These are phyloP conservation scores for Echeveria elegans DNA, from an alignment of 164 flowering plant species.

Conservation along the genomic window DNA sequence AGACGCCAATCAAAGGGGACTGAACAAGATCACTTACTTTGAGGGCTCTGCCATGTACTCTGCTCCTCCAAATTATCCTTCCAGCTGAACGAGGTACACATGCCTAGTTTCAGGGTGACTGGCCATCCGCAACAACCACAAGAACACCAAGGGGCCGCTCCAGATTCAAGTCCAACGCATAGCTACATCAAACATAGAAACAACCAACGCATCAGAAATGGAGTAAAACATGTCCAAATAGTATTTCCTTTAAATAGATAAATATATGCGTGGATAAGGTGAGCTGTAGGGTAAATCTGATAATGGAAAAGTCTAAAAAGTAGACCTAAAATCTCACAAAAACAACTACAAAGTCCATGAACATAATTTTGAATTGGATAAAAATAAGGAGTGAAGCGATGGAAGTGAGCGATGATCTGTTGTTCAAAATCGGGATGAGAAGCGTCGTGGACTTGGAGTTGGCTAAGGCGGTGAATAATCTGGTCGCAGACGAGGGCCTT, in stretches of 20 bases:
- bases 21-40: no score
- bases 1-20: no score
- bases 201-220: no score
- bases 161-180: conserved; percentile 9
- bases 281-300: no score
- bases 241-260: no score
- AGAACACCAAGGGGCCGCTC: conserved; percentile 11
- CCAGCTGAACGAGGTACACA: no score
- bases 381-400: conserved; percentile 66
- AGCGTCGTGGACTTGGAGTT: conserved; percentile 38
- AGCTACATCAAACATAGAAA: conserved; percentile 4
- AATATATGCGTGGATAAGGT: no score
- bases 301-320: background rate
- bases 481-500: conserved; percentile 38
- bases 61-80: no score
- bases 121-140: conserved; percentile 9
- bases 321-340: background rate
- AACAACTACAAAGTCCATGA: background rate
- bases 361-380: conserved; percentile 27
- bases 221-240: no score
- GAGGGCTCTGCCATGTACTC: no score
- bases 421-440: conserved; percentile 58
- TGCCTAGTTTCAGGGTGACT: conserved; percentile 2
- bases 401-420: conserved; percentile 75
- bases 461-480: conserved; percentile 55